phyloP scores from a whole-genome alignment of 1,284 basidiomycete species.

The Trichosporon sp. region DNA sequence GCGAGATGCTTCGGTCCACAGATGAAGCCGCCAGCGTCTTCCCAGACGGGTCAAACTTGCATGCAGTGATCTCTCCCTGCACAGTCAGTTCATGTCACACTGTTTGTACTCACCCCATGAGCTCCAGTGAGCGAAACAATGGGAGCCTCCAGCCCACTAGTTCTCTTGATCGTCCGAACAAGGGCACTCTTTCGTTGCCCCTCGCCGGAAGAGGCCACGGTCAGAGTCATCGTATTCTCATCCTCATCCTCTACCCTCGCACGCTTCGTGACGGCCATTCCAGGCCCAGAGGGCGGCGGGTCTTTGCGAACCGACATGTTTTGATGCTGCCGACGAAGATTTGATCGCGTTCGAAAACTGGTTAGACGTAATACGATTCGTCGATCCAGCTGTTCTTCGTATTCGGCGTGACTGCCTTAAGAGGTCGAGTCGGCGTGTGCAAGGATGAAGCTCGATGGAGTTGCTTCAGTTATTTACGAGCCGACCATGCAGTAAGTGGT shows the following conservation, averaged over 20 bases:
- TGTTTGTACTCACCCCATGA: conserved; percentile 38
- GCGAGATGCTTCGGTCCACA: conserved; percentile 46
- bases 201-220: conserved; percentile 46
- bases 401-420: background rate
- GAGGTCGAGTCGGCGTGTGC: background rate
- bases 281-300: conserved; percentile 41
- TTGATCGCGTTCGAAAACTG: background rate
- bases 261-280: conserved; percentile 45
- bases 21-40: conserved; percentile 48
- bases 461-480: background rate
- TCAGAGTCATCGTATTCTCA: conserved; percentile 28
- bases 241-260: conserved; percentile 46
- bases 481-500: background rate
- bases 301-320: conserved; percentile 45
- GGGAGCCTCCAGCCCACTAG: conserved; percentile 47
- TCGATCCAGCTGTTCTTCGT: background rate
- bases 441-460: background rate
- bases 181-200: conserved; percentile 45
- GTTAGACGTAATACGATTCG: background rate
- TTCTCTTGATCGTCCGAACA: conserved; percentile 45
- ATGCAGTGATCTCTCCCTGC: conserved; percentile 49
- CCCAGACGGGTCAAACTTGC: conserved; percentile 50
- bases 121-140: conserved; percentile 44
- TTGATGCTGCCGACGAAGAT: background rate
- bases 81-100: background rate